Evolutionary conservation across 495 filamentous ascomycete genomes (phyloP), one percentile per base, ranked within the genome.

Genomic region (Aspergillus carlsbadensis): DNA sequence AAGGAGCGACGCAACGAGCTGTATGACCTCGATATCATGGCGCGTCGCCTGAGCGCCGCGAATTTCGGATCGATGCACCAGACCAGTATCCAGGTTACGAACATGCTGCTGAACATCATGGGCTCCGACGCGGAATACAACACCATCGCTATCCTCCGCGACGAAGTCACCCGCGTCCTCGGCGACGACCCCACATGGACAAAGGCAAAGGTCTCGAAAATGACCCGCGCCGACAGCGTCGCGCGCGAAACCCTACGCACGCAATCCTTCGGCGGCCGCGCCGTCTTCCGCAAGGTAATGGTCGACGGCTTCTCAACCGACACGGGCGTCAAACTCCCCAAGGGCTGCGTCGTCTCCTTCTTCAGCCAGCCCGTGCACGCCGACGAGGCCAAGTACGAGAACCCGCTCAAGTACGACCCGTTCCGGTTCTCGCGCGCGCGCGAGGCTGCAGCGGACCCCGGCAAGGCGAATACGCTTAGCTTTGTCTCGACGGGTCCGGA

Each of bases 11-110:
- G 56, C 5, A 48, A 72, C 11, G 71, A 72, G 35, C 55, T 71
- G 10, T 60, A 67, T 10, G 56, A 61, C 49, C 29, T 66, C 5
- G 36, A 67, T 29, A 60, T 52, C 50, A 72, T 75, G 43, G 64
- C 70, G 5, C 52, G 62, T 7, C 67, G 74, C 13, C 57, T 80
- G 2, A 62, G 73, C 8, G 65, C 68, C 0, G 51, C 80, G n/a
- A 78, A 75, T 48, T 79, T 83, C 36, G 77, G 70, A 2, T 67
- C 78, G 0, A 79, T 81, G 31, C 79, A 82, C 59, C 82, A 81
- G 1, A 74, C 77, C 15, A 73, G 72, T 24, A 71, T 79, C 17
- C 69, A 72, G 1, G 74, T 76, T 4, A 76, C 73, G 6, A 69
- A 77, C 47, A 63, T 77, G 17, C 20, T 79, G 5, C 66, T 79